A percentile compares a stretch with the other conserved stretches of the same genome.
phyloP scores from a whole-genome alignment of 228 moss, liverwort and hornwort genomes.

The Sphagnum magellanicum region DNA sequence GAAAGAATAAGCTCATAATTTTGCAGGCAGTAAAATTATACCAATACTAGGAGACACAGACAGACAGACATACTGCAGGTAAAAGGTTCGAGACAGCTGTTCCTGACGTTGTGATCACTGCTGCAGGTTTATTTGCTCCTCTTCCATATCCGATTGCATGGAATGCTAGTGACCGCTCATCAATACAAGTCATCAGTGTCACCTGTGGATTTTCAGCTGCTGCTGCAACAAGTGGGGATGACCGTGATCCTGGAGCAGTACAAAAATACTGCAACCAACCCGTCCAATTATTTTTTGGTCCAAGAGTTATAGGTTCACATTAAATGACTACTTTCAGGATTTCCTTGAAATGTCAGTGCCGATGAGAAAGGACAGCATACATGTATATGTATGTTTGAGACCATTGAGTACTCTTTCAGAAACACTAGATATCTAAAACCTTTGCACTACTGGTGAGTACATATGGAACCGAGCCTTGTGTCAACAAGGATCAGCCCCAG shows the following conservation, averaged over 20 bases:
- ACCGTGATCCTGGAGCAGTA: conserved; percentile 92
- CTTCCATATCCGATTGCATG: conserved; percentile 88
- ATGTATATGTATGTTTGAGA: too few species aligned
- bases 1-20: too few species aligned
- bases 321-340: neutral
- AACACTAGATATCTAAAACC: too few species aligned
- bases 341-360: neutral
- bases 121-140: conserved; percentile 84
- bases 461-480: too few species aligned
- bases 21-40: neutral
- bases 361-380: too few species aligned
- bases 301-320: neutral
- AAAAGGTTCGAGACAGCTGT: conserved; percentile 93
- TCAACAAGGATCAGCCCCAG: too few species aligned
- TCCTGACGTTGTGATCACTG: conserved; percentile 85
- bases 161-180: conserved; percentile 88
- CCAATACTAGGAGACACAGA: too few species aligned
- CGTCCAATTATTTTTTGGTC: neutral
- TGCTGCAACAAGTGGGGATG: conserved; percentile 82
- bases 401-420: too few species aligned
- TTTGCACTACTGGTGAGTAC: too few species aligned
- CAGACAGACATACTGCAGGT: conserved; percentile 62
- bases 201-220: conserved; percentile 79
- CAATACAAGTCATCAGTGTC: conserved; percentile 74
- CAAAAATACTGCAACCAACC: conserved; percentile 74